Base-by-base conservation (phyloP, 176 grass and related monocot genomes). In the Rhipidocladum racemiflorum region DNA sequence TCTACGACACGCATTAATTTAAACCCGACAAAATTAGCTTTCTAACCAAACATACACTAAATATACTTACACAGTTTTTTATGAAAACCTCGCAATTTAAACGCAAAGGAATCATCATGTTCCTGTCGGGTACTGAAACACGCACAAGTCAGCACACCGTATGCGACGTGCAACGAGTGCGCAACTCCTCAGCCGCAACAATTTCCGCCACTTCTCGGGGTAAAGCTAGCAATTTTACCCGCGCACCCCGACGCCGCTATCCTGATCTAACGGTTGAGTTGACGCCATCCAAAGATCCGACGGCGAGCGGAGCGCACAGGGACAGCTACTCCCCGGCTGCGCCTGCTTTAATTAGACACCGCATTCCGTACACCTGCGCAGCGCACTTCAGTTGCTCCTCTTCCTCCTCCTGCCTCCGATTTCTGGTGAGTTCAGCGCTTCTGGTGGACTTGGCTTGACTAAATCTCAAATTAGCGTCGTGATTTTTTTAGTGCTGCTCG, bases 391-490 rank as follows among this genome's bases (percentile, higher is more conserved):
- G 51, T 75, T 13, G 44, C 65, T 57, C n/a, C 69, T 24, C 29
- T 1, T 13, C 1, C 49, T 21, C 9, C 40, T 46, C n/a, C 67
- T 7, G 6, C 18, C 5, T 32, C 43, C 11, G 30, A 4, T 24
- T 44, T 83, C 60, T 83, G 88, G 88, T 90, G 84, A 83, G 88
- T 82, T 73, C 50, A 9, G 30, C 49, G 60, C 60, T 57, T 25
- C 73, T 86, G 57, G 59, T 83, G 72, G 78, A 61, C 88, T 90
- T 59, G 30, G n/a, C 67, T 59, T 72, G n/a, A 49, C 71, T 46
- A 34, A 5, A 17, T 11, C 68, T 54, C 27, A 1, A 65, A 51
- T 44, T 21, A 11, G 53, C 6, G 38, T 2, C 0, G 4, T 11
- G 30, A 9, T 70, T 42, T 15, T 15, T 62, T 32, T 15, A 10